These are phyloP conservation scores for Cutaneotrichosporon sp. DNA, from an alignment of 1,284 basidiomycete genomes.

Conservation along the genomic window DNA sequence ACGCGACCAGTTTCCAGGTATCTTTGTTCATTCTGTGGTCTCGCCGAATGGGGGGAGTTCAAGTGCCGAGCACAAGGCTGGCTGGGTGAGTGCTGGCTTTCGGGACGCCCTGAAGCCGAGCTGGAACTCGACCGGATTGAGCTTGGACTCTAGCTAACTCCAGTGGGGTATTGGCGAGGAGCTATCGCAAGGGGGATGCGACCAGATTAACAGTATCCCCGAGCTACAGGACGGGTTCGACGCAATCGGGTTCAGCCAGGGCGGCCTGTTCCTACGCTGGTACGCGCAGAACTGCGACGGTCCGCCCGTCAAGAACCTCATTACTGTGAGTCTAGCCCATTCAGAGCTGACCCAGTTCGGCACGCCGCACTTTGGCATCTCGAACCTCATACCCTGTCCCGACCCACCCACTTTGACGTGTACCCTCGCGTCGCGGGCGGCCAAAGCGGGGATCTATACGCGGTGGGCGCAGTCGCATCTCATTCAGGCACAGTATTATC, in stretches of 20 bases:
- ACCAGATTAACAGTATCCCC: conserved; percentile 11
- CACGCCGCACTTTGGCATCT: conserved; percentile 51
- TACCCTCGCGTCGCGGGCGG: conserved; percentile 68
- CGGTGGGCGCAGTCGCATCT: conserved; percentile 78
- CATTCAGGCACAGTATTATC: conserved; percentile 89
- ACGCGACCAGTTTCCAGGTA: conserved; percentile 71
- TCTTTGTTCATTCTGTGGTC: conserved; percentile 80
- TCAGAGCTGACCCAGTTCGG: conserved; percentile 51
- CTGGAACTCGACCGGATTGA: background rate
- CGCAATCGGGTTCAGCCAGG: conserved; percentile 90
- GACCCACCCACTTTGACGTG: conserved; percentile 60
- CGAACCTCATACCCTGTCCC: conserved; percentile 51
- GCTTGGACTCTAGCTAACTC: background rate
- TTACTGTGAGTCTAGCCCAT: conserved; percentile 60
- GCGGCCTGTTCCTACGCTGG: conserved; percentile 87
- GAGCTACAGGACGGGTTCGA: conserved; percentile 60
- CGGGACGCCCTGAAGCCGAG: background rate
- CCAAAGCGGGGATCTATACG: conserved; percentile 73
- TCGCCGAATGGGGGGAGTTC: conserved; percentile 63
- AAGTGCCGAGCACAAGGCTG: conserved; percentile 70
- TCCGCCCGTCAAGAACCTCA: conserved; percentile 75
- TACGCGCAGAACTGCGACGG: conserved; percentile 81
- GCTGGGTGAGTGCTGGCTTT: conserved; percentile 63
- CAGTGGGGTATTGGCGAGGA: conserved; percentile 47
- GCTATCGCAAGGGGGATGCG: conserved; percentile 27